Conservation (phyloP, 225 moss, liverwort and hornwort genomes). For the Marchantia paleacea region DNA sequence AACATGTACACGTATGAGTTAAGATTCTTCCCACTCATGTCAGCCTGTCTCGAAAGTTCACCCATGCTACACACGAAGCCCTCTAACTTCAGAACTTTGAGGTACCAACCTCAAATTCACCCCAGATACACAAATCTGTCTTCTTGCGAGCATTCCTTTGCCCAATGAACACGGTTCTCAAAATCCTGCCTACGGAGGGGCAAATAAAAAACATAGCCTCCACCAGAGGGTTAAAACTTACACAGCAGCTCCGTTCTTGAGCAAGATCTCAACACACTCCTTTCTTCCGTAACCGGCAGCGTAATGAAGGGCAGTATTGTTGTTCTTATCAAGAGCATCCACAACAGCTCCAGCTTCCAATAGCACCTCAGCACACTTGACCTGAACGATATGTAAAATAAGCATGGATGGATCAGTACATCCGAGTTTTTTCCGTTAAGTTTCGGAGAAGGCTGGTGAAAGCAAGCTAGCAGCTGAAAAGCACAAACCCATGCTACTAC, state of each 20-base stretch:
- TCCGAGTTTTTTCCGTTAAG: no score
- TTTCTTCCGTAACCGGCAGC: constrained; percentile 96
- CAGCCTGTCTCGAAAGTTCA: not conserved
- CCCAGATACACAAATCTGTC: no score
- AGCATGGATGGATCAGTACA: no score
- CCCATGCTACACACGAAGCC: not conserved
- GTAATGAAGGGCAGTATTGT: constrained; percentile 95
- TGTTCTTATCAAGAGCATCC: constrained; percentile 93
- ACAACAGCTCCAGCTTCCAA: constrained; percentile 86
- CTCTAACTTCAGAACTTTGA: no score
- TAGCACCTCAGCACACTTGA: constrained; percentile 81
- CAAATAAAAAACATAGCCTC: no score
- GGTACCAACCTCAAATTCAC: no score
- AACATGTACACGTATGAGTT: not conserved
- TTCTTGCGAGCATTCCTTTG: no score
- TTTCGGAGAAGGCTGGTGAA: not conserved
- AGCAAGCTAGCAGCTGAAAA: no score
- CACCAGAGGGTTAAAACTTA: constrained; percentile 35
- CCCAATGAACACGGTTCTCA: no score
- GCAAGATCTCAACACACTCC: constrained; percentile 81
- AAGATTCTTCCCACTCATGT: not conserved
- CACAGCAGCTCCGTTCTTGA: constrained; percentile 98
- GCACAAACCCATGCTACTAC: no score
- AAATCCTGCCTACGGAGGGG: no score
- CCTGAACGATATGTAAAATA: constrained; percentile 36